Base-by-base conservation (phyloP, 257 asterid species). In the Forsythia suspensa region DNA sequence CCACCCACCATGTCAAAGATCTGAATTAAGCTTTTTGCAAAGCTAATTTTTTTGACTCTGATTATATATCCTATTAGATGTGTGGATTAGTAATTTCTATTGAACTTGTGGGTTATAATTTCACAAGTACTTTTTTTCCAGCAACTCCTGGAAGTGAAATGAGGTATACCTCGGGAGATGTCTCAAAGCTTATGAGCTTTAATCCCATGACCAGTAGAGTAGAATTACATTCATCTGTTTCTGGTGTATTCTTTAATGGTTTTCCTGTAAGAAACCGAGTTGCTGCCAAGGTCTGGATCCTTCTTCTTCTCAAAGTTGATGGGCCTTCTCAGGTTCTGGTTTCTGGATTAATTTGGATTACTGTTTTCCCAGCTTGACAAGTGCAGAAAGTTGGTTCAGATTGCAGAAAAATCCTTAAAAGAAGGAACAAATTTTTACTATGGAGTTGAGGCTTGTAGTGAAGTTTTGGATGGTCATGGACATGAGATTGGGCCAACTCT, bases 371-470 rank as follows among this genome's bases (percentile, higher is more conserved):
- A 92, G 98, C 91, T 88, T 80, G 92, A 84, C 72, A 94, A 85
- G 88, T 91, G 97, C 93, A 92, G 90, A 90, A 88, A 87, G 82
- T 79, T 96, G 48, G 82, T 96, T 82, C 94, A 91, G 88, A 74
- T 81, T 79, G 98, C 97, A 24, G 91, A 89, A 76, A 92, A 89
- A 69, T 86, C 93, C 1, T 80, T 91, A 76, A 84, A 88, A 80
- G 95, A 90, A 77, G 97, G 83, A 80, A 80, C 87, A 36, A 87
- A 84, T 71, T 86, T 71, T 88, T 88, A 91, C 77, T 74, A 91
- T 77, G 99, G 94, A 82, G 92, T 96, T 80, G 97, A 92, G 81
- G 96, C 95, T 82, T 96, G 98, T 84, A 88, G 92, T 84, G 98
- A 96, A 84, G 95, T 94, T 86, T 79, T 96, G 89, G 93, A 91